These are phyloP conservation scores for Parafenestella ontariensis DNA, from an alignment of 2,329 filamentous ascomycete genomes.

Conservation along the genomic window DNA sequence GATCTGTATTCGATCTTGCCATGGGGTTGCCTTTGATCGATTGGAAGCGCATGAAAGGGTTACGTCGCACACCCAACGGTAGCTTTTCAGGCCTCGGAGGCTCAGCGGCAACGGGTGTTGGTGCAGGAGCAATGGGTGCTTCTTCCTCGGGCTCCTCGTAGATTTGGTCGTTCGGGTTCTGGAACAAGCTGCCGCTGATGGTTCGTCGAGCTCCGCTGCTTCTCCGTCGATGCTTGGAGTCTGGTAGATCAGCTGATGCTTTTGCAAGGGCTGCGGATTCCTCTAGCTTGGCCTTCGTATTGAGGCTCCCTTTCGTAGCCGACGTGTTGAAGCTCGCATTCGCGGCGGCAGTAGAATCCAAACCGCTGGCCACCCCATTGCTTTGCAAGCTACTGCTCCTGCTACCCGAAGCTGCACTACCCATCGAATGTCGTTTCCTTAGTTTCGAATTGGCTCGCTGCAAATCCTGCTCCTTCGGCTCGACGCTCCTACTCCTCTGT, in stretches of 20 bases:
- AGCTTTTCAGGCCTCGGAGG: slow-evolving; percentile 50
- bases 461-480: slow-evolving; percentile 38
- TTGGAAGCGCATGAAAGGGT: slow-evolving; percentile 69
- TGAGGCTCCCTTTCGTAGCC: slow-evolving; percentile 29
- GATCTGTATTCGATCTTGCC: slow-evolving; percentile 55
- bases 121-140: slow-evolving; percentile 29
- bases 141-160: slow-evolving; percentile 82
- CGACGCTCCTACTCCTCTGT: slow-evolving; percentile 59
- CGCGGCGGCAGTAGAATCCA: slow-evolving; percentile 29
- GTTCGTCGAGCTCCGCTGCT: slow-evolving; percentile 74
- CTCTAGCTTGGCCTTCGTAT: slow-evolving; percentile 11
- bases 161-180: slow-evolving; percentile 76
- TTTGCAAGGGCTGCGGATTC: slow-evolving; percentile 48
- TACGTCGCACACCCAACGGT: slow-evolving; percentile 63
- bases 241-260: slow-evolving; percentile 32
- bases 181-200: slow-evolving; percentile 73
- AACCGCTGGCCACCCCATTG: slow-evolving; percentile 43
- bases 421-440: slow-evolving; percentile 47
- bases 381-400: slow-evolving; percentile 50
- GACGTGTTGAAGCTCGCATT: slow-evolving; percentile 11
- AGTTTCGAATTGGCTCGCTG: slow-evolving; percentile 43
- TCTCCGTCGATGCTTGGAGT: slow-evolving; percentile 54
- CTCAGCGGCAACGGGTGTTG: slow-evolving; percentile 38
- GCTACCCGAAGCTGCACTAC: slow-evolving; percentile 39
- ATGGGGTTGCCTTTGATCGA: slow-evolving; percentile 57